Evolutionary conservation across 495 filamentous ascomycete genomes (phyloP).

Genomic region (Aspergillus conjunctus): DNA sequence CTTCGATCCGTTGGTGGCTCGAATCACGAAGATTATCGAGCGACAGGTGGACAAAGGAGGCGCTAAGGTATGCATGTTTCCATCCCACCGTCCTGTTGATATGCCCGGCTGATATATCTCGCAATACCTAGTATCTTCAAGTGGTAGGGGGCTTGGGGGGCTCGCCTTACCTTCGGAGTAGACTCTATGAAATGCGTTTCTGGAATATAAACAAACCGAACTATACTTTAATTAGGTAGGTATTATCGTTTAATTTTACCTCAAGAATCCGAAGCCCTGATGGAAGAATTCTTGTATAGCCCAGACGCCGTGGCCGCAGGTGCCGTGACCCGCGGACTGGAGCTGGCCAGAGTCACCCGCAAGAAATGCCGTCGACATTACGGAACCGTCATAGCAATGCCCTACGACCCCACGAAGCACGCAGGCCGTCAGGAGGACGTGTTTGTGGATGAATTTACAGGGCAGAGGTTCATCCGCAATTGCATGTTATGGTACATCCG

Average conservation of each 20-base stretch:
- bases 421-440: background rate
- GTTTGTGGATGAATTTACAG: background rate
- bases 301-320: background rate
- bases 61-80: background rate
- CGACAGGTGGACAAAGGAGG: background rate
- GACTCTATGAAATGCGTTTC: background rate
- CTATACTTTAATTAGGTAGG: background rate
- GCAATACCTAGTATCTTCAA: background rate
- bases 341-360: background rate
- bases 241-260: background rate
- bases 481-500: background rate
- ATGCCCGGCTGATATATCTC: background rate
- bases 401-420: background rate
- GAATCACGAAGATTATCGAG: background rate
- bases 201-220: background rate
- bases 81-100: too few species aligned
- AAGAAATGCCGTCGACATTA: background rate
- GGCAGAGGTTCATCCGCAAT: background rate
- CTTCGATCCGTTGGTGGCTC: background rate
- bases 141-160: background rate
- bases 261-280: too few species aligned
- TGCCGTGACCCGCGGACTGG: background rate
- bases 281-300: background rate
- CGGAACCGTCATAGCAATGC: background rate
- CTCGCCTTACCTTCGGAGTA: background rate